Evolutionary conservation across 2,329 filamentous ascomycete species (phyloP), one percentile per base, ranked within the genome.

Genomic region (Penicillium sclerotigenum): DNA sequence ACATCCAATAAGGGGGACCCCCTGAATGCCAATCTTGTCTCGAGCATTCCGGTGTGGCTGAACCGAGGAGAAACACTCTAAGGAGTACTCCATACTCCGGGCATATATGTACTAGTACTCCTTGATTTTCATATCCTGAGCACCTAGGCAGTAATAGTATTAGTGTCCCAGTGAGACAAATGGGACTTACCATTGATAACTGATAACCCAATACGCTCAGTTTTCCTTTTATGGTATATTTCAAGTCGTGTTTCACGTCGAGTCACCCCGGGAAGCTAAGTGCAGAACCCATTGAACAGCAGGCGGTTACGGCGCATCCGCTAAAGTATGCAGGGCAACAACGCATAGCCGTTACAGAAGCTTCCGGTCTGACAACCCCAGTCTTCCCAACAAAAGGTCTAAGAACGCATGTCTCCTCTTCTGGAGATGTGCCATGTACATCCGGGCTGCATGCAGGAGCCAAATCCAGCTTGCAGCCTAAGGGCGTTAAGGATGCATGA

Each of bases 221-320:
- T 31, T n/a, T 28, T 20, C 28, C 34, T 37, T 38, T 43, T 33
- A 16, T 10, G 20, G 28, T 18, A 10, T 50, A 51, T 22, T 18
- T 46, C 49, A 18, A 9, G 20, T 20, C 31, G 18, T 18, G 48
- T 45, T 46, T 37, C 38, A 45, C 5, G 36, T n/a, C 31, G 22
- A 46, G 8, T 18, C 20, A 31, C 11, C 24, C 5, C 8, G n/a
- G 10, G 18, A 28, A 52, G 40, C 40, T 22, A 34, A 26, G 29
- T 36, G 40, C 29, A 31, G 49, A 52, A 54, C 2, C n/a, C 29
- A 54, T 10, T 31, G 42, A 49, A 53, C 52, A 53, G 49, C 16
- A 60, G 47, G 63, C 63, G 63, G 63, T 55, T 65, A 59, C 63
- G 51, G 63, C 63, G 63, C 63, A 64, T 65, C 59, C 58, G 41